Base-by-base conservation (phyloP, 805 yeast genomes). In the Wickerhamiella dianesei region DNA sequence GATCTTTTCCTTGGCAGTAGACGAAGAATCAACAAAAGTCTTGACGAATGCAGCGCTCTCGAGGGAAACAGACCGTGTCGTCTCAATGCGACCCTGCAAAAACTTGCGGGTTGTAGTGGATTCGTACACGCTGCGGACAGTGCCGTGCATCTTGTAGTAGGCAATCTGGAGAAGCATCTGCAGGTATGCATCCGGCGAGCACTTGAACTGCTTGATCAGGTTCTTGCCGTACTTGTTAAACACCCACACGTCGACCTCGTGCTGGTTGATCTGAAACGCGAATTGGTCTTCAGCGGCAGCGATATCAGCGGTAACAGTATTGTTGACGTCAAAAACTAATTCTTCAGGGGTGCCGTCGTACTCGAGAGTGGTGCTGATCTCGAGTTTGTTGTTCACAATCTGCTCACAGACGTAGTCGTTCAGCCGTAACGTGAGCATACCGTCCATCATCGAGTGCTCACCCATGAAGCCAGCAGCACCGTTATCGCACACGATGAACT, bases 401-500 rank as follows among this genome's bases (percentile, higher is more conserved):
- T 76, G 73, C 45, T 71, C 71, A 53, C 78, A 71, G 37, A 89
- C 71, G 59, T 71, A 79, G 65, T 86, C 86, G 64, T 89, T 89
- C 68, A 89, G 68, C 53, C 86, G 79, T 58, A 85, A 76, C 25
- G 95, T 89, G 60, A 96, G 95, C 8, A 96, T 85, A 52, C 97
- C 98, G 65, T 89, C 98, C 97, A 89, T 89, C 70, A 77, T 82
- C 19, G 96, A 86, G 70, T 89, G 98, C 69, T 89, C 98, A 52
- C 95, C 96, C 60, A 87, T 67, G 69, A 88, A 89, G 0, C 96
- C 97, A 5, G 96, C 84, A 52, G 78, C 72, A 49, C 92, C 95
- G 64, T 86, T 87, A 52, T 76, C 79, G 50, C 82, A 70, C 46
- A 89, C 77, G 56, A 87, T 74, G 63, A 85, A 79, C 69, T 89